These are phyloP conservation scores for Hypoxylon fragiforme DNA, from an alignment of 495 filamentous ascomycete species.

Conservation along the genomic window DNA sequence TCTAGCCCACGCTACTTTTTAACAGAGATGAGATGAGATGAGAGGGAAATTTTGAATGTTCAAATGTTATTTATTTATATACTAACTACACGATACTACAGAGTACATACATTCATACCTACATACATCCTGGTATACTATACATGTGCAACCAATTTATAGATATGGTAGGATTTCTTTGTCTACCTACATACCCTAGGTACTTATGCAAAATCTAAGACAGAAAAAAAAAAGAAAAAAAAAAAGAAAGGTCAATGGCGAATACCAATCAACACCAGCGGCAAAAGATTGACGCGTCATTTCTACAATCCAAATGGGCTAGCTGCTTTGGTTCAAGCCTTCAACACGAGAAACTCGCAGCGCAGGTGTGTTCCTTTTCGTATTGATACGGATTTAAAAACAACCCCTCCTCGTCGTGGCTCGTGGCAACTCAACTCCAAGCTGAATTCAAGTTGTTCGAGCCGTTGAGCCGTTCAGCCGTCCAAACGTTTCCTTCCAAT, in stretches of 20 bases:
- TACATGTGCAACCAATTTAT: too few relatives aligned
- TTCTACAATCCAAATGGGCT: background rate
- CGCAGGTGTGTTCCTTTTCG: constrained; percentile 15
- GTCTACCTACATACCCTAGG: too few relatives aligned
- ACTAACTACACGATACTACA: constrained; percentile 7
- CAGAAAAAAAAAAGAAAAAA: too few relatives aligned
- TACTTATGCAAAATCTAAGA: constrained; percentile 1
- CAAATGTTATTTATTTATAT: too few relatives aligned
- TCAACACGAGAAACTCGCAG: constrained; percentile 28
- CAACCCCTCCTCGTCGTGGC: constrained; percentile 14
- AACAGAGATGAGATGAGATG: constrained; percentile 9
- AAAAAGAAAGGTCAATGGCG: too few relatives aligned
- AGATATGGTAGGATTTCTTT: too few relatives aligned
- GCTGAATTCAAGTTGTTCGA: too few relatives aligned
- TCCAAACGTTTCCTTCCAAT: too few relatives aligned
- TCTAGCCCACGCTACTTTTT: background rate
- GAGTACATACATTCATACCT: background rate
- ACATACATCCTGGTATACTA: too few relatives aligned
- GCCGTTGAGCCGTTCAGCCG: too few relatives aligned
- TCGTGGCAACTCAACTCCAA: constrained; percentile 13
- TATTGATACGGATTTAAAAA: constrained; percentile 14
- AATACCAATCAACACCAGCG: constrained; percentile 5
- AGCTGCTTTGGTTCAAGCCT: constrained; percentile 1
- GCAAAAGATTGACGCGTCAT: constrained; percentile 25
- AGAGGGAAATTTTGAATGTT: too few relatives aligned